These are phyloP conservation scores for Beauveria sp. DNA, from an alignment of 2,329 filamentous ascomycete genomes.

Conservation along the genomic window DNA sequence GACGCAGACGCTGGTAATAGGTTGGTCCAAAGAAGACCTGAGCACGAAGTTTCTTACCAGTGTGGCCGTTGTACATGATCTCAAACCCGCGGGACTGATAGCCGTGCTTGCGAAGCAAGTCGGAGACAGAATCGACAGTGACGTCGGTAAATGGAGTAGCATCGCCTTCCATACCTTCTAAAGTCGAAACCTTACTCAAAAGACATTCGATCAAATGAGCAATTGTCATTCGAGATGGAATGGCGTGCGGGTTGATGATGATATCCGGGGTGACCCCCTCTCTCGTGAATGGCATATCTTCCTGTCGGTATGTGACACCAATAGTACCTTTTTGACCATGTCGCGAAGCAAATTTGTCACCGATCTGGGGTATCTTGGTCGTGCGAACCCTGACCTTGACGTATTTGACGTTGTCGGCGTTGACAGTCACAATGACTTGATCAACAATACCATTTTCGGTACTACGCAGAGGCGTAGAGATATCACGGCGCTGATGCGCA, in stretches of 20 bases:
- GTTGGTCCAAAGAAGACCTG: slow-evolving; percentile 97
- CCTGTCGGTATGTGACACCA: slow-evolving; percentile 93
- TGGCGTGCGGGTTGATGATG: slow-evolving; percentile 98
- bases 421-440: slow-evolving; percentile 87
- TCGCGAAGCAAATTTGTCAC: slow-evolving; percentile 97
- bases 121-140: slow-evolving; percentile 88
- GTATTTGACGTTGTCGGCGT: slow-evolving; percentile 87
- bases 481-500: slow-evolving; percentile 86
- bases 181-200: slow-evolving; percentile 87
- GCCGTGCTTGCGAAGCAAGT: slow-evolving; percentile 76
- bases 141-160: slow-evolving; percentile 97
- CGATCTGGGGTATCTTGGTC: slow-evolving; percentile 96
- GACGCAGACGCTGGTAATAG: slow-evolving; percentile 95
- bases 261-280: slow-evolving; percentile 91
- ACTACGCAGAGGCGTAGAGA: slow-evolving; percentile 86
- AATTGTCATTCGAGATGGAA: slow-evolving; percentile 99
- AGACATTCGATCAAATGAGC: slow-evolving; percentile 99
- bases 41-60: slow-evolving; percentile 82
- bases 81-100: slow-evolving; percentile 98
- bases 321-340: slow-evolving; percentile 99
- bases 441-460: slow-evolving; percentile 97
- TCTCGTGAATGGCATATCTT: slow-evolving; percentile 96
- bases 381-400: slow-evolving; percentile 97
- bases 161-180: slow-evolving; percentile 93
- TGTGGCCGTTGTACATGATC: slow-evolving; percentile 98